Evolutionary conservation across 495 filamentous ascomycete species (phyloP), one percentile per base, ranked within the genome.

Genomic region (Aspergillus ostianus): DNA sequence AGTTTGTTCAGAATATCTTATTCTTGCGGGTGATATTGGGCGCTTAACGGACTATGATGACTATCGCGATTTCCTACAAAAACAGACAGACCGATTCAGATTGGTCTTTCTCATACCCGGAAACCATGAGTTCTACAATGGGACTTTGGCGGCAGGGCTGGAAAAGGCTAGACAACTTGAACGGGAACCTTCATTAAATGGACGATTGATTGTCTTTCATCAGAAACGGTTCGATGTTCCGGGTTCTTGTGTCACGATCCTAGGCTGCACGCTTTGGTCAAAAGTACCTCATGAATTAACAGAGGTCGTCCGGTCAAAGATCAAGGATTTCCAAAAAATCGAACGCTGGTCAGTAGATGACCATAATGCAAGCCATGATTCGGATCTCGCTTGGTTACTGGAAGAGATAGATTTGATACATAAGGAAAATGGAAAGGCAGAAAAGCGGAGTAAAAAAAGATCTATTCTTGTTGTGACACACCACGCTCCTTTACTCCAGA

Each of bases 191-290:
- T 69, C 20, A 12, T 63, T 86, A 2, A 66, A 72, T 5, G 71
- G 72, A 6, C 73, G 74, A 15, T 64, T 87, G 0, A 60, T 81
- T 3, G 46, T 87, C 4, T 68, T 87, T 29, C 65, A 85, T 47
- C 72, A 68, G 30, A 63, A 59, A 45, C 64, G 77, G 29, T 79
- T 72, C 46, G 73, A 84, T 52, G 47, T 78, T n/a, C 72, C 71
- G 5, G 70, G 60, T 0, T 67, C 73, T 7, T 49, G 56, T 48
- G 50, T 84, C 3, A 82, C 76, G 0, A 67, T 86, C 6, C 72
- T 87, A 0, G 85, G 85, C 29, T 85, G 79, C 59, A 85, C 83
- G 0, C 76, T 87, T 0, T 84, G 82, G 77, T 84, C 84, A 0
- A 55, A 69, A 15, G 72, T 87, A 13, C 73, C 80, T 4, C 26